A percentile compares a stretch with the other conserved stretches of the same genome.
Conservation (phyloP, 768 basidiomycete genomes). For the Holtermanniella nyarrowii region DNA sequence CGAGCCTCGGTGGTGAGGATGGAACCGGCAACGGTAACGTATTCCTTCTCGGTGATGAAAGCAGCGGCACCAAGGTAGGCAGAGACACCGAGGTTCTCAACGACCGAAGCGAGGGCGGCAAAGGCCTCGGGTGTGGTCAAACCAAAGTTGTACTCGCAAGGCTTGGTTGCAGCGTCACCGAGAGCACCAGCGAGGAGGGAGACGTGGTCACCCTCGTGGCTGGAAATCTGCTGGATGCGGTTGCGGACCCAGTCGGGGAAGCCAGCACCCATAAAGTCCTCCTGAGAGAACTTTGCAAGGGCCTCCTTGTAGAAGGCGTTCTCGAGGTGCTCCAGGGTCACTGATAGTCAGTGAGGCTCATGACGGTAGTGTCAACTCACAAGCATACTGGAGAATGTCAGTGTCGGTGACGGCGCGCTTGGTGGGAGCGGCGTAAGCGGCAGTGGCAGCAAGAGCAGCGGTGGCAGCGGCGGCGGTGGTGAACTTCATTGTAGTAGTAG, state of each 20-base stretch:
- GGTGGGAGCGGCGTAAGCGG: not conserved
- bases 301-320: conserved; percentile 19
- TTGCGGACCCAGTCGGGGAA: conserved; percentile 44
- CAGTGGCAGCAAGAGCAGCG: not conserved
- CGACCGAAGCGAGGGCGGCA: conserved; percentile 46
- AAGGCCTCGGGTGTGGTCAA: conserved; percentile 48
- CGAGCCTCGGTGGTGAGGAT: conserved; percentile 57
- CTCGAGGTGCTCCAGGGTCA: conserved; percentile 31
- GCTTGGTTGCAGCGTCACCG: conserved; percentile 45
- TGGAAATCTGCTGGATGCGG: conserved; percentile 47
- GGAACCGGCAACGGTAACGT: conserved; percentile 50
- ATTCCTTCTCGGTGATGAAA: conserved; percentile 40
- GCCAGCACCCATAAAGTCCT: conserved; percentile 45
- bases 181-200: conserved; percentile 47
- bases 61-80: conserved; percentile 54
- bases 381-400: conserved; percentile 9
- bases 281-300: conserved; percentile 47
- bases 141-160: conserved; percentile 54
- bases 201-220: conserved; percentile 54
- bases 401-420: conserved; percentile 4
- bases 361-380: not conserved
- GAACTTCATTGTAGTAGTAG: not conserved
- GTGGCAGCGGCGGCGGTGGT: not conserved
- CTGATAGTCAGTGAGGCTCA: not conserved
- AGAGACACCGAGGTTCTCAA: conserved; percentile 52